Evolutionary conservation across 352 stramenopile species (phyloP), one percentile per base, ranked within the genome.

Genomic region (Lagenidium giganteum): DNA sequence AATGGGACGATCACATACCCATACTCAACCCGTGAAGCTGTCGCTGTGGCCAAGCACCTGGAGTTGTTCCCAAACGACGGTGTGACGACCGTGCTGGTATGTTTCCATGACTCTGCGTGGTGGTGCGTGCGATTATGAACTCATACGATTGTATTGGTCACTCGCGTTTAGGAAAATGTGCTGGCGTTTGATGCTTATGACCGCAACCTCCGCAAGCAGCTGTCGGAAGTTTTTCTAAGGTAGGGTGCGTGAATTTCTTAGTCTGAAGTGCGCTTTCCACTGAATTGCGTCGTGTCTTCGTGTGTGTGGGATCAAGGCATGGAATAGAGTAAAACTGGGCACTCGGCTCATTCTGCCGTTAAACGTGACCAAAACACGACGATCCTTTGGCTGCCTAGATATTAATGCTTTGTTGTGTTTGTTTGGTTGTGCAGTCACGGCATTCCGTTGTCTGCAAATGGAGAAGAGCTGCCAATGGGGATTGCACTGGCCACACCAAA

Each of bases 11-110:
- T 98, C 29, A 77, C 80, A 25, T 98, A 98, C 52, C 95, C 95
- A 27, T 98, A 97, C 64, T 97, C 83, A 14, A 91, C 87, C 8
- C 71, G 95, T 25, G 95, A 98, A 58, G 84, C 87, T 8, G 91
- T 98, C n/a, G 81, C 81, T 3, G 84, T 98, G 3, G 87, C 93
- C 8, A 96, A 96, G 51, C 95, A 98, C 58, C 50, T 98, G 20
- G 74, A 98, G 26, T 54, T 71, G 33, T 98, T 96, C 48, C 92
- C 92, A 2, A 60, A 78, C 14, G 95, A 98, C 58, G 87, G 84
- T 11, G 67, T 98, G 16, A 80, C 72, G 5, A 71, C 64, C 3
- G 88, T 89, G 8, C 38, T 87, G 48, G 75, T 87, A 60, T 40
- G 66, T 57, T 11, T 1, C 4, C 7, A 3, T n/a, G 21, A 26